Evolutionary conservation across 2,329 filamentous ascomycete species (phyloP), one percentile per base, ranked within the genome.

Genomic region (Pseudogymnoascus sp.): DNA sequence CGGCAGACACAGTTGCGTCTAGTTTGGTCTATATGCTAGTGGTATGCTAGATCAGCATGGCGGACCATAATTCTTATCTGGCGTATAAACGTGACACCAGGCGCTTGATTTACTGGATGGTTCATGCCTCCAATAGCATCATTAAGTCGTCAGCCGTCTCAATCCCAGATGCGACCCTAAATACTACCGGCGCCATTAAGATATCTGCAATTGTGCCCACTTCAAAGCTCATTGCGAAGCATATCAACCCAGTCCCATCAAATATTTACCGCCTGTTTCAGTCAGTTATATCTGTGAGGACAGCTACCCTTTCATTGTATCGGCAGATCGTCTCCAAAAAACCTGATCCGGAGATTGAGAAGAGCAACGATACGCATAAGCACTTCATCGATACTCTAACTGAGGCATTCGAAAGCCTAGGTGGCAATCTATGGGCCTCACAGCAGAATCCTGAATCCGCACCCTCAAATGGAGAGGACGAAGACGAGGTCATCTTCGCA

Each of bases 1-100:
- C 11, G 21, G n/a, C 11, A 23, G 11, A 15, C 26, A 26, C 42
- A 26, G 21, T n/a, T 2, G 13, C 10, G 10, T 44, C 17, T 13
- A 13, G 17, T 42, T 10, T 40, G 36, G 36, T 40, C 3, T 44
- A 44, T 44, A 44, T 44, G 40, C 3, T 44, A 21, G 19, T 13
- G 17, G 40, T 23, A 23, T 21, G 38, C 47, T 40, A 40, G 38
- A 40, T n/a, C 10, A 40, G 7, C 19, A 68, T 68, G 65, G 64
- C 64, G 31, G 63, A 64, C 40, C 69, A 69, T 1, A 76, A 76
- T 44, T 61, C 68, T 0, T 79, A 78, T 28, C 65, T 75, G 19
- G 62, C 62, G 5, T 80, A 78, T 68, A 80, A 78, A 63, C 72
- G 69, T 33, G 74, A 79, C 47, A 76, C 73, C 0, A 74, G 68